phyloP scores from a whole-genome alignment of 2,329 filamentous ascomycete genomes.

The Plenodomus lindquistii region DNA sequence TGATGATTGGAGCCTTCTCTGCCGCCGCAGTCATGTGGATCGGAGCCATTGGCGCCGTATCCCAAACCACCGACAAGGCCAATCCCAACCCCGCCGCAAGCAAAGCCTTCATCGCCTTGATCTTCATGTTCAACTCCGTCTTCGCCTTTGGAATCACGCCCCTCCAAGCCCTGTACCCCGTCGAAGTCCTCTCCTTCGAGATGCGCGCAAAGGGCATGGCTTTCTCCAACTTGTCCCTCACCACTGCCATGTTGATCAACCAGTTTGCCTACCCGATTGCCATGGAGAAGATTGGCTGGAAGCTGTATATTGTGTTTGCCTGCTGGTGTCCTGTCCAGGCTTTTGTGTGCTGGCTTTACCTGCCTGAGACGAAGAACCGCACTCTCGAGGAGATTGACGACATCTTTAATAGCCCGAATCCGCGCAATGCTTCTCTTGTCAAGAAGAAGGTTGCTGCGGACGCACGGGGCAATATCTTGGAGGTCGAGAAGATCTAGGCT shows the following conservation, averaged over 20 bases:
- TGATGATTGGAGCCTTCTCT: constrained; percentile 35
- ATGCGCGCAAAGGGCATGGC: constrained; percentile 42
- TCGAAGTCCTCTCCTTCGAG: constrained; percentile 41
- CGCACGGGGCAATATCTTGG: constrained; percentile 21
- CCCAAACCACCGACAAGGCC: constrained; percentile 14
- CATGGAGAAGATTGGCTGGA: constrained; percentile 28
- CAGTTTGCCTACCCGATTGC: constrained; percentile 36
- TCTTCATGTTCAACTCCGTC: constrained; percentile 41
- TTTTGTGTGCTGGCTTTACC: constrained; percentile 22
- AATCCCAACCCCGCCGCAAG: constrained; percentile 14
- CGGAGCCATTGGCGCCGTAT: constrained; percentile 23
- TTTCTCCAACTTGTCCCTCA: constrained; percentile 25
- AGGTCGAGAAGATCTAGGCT: constrained; percentile 28
- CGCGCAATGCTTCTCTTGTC: constrained; percentile 24
- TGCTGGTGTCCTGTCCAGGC: constrained; percentile 25
- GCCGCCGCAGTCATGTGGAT: constrained; percentile 30
- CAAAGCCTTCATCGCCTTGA: constrained; percentile 36
- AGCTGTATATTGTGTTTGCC: constrained; percentile 29
- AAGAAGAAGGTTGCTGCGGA: constrained; percentile 31
- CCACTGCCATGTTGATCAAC: constrained; percentile 29
- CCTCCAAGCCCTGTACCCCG: constrained; percentile 38
- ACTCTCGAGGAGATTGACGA: constrained; percentile 33
- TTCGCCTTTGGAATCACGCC: constrained; percentile 42
- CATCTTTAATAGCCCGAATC: constrained; percentile 26
- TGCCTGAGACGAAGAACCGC: constrained; percentile 33